Evolutionary conservation across 139 green algal species (phyloP), one percentile per base, ranked within the genome.

Genomic region (Coelastrella sp.): DNA sequence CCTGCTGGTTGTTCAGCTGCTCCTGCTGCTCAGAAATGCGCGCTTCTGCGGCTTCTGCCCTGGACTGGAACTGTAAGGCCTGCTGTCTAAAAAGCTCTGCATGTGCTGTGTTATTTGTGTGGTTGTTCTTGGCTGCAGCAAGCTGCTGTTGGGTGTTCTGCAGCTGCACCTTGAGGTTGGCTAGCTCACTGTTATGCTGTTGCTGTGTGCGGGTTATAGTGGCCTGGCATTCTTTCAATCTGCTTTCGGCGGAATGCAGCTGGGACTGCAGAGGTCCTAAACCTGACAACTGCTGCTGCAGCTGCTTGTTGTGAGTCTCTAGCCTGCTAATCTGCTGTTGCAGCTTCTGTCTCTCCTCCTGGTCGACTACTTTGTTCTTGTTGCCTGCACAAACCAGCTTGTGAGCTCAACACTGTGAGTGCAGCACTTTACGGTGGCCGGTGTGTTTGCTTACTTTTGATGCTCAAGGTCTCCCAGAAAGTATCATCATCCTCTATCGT

Each of bases 1-100:
- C 23, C 17, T 32, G 64, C 81, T 87, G 61, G 23, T 77, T 87
- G 81, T 86, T 86, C 8, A 86, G 60, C 80, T 86, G 80, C 60
- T 86, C 80, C 23, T 86, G 80, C n/a, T 75, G 80, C 59, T 75
- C 20, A 59, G 14, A 17, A 59, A 86, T 59, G 59, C 57, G 61
- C 8, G 80, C 59, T 59, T 68, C 19, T 74, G 80, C 80, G 19
- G 57, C 20, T 23, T 86, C 60, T 56, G 80, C 80, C 23, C 74
- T 16, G 1, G 59, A 14, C 23, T 75, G 73, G 80, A 58, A 86
- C 7, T 86, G 20, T 0, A 20, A 54, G 23, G 80, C 80, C n/a
- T 86, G 80, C 80, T 58, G 74, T 19, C 74, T 57, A 14, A 80
- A 19, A 19, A 6, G 7, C 74, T 83, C 5, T 10, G n/a, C 54